Evolutionary conservation across 495 filamentous ascomycete genomes (phyloP).

Genomic region (Podospora didyma): DNA sequence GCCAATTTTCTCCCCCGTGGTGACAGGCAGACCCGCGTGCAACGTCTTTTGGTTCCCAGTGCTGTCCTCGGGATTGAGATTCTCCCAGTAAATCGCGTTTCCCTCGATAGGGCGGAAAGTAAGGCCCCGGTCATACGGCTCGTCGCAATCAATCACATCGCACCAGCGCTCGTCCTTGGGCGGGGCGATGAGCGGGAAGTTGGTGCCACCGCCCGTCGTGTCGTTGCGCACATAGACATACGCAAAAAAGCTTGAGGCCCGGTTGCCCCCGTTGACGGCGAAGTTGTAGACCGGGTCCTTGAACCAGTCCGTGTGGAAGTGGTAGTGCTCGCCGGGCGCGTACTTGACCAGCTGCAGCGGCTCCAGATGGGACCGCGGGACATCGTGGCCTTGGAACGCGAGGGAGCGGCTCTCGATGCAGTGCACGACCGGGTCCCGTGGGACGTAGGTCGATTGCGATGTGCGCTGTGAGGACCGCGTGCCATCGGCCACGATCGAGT

Average conservation of each 20-base stretch:
- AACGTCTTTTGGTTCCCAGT: slow-evolving; percentile 57
- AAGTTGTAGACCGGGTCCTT: slow-evolving; percentile 30
- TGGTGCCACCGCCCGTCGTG: slow-evolving; percentile 48
- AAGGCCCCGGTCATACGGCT: slow-evolving; percentile 47
- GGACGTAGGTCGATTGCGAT: slow-evolving; percentile 37
- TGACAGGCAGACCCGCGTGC: slow-evolving; percentile 66
- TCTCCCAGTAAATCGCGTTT: slow-evolving; percentile 71
- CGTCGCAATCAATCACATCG: slow-evolving; percentile 53
- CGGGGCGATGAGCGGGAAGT: slow-evolving; percentile 41
- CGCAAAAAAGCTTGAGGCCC: slow-evolving; percentile 48
- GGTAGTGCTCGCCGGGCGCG: slow-evolving; percentile 38
- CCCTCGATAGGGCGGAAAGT: slow-evolving; percentile 62
- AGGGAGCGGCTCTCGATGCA: slow-evolving; percentile 64
- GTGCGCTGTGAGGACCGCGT: slow-evolving; percentile 30
- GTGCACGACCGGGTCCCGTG: slow-evolving; percentile 50
- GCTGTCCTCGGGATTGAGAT: slow-evolving; percentile 50
- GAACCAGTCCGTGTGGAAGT: slow-evolving; percentile 53
- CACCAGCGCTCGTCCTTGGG: slow-evolving; percentile 47
- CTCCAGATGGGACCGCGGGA: slow-evolving; percentile 39
- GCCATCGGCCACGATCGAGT: slow-evolving; percentile 30
- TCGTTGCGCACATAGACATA: slow-evolving; percentile 43
- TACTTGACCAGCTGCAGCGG: slow-evolving; percentile 49
- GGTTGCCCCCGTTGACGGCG: slow-evolving; percentile 42
- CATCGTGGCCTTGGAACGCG: slow-evolving; percentile 57
- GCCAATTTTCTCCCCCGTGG: slow-evolving; percentile 63